Evolutionary conservation across 768 basidiomycete genomes (phyloP), one percentile per base, ranked within the genome.

Genomic region (Ramaria sp.): DNA sequence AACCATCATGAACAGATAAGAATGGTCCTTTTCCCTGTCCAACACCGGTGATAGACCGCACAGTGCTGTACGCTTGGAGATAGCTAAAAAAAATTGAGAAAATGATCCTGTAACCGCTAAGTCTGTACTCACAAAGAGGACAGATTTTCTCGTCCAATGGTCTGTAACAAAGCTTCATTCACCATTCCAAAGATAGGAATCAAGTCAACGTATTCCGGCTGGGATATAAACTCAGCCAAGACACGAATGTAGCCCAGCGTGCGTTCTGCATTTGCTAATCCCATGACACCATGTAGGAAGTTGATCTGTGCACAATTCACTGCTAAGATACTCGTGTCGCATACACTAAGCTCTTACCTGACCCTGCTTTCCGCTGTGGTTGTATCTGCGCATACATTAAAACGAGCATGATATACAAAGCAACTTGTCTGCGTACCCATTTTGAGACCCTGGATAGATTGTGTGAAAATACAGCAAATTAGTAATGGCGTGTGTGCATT

Each of bases 251-350:
- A 84, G 66, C 86, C 78, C 38, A 92, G 72, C 15, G 85, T 78
- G 22, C 91, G 77, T 68, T 92, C 78, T 10, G 87, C 91, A 64
- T 93, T 93, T 46, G 89, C 88, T 49, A 91, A 63, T 15, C 91
- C 91, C 90, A 92, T 92, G 54, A 83, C 80, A 17, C 84, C 83
- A 54, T 73, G 68, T 60, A 86, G 60, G 60, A 83, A 79, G 64
- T 88, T 87, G 64, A 86, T 68, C 22, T 69, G 69, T 47, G 10
- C 12, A 48, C n/a, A 10, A 49, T 12, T 20, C 11, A 48, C 13
- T 20, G 37, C 27, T 11, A 20, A 37, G 13, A 17, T 7, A 38
- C 10, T 57, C 33, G 19, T 1, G 7, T 3, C 5, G 30, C 22
- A 15, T 24, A 27, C 24, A 27, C 41, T 22, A 30, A 33, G 13